Base-by-base conservation (phyloP, 129 eudicot genomes). In the Mikania micrantha region DNA sequence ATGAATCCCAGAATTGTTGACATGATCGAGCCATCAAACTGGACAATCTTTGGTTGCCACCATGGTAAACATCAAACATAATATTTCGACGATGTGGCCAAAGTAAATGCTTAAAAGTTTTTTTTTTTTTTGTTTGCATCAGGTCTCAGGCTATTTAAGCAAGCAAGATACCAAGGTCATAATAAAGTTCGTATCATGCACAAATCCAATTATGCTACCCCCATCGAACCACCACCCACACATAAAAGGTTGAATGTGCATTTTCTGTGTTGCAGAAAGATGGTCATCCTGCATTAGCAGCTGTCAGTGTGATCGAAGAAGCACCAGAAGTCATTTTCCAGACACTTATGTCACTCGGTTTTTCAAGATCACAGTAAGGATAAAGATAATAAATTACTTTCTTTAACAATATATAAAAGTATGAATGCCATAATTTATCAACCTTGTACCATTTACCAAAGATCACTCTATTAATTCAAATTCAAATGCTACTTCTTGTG, bases 301-400 rank as follows among this genome's bases (percentile, higher is more conserved):
- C 90, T 31, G 87, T 84, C 39, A 79, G 90, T 31, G 81, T 89
- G 41, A 80, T 89, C 8, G 82, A 89, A 74, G 93, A 84, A 79
- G 73, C 83, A 29, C 78, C 96, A 60, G 83, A 89, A 58, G 87
- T 77, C 71, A 66, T 89, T 81, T 89, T 85, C 67, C 88, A 69
- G 50, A 86, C 88, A 6, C 75, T 89, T 22, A 85, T 83, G 90
- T 89, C 96, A 21, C 84, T 85, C 68, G 96, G 90, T 66, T 77
- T 85, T 64, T 89, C 96, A 72, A 81, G 96, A 81, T 77, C 94
- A 70, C 90, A 89, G 96, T 89, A 84, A 79, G 88, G 36, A 64
- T 64, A 47, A 15, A 36, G 11, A 76, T 21, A 17, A 56, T n/a
- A 20, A 4, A 15, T n/a, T 19, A 9, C 20, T 35, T 32, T 68